Evolutionary conservation across 2,329 filamentous ascomycete genomes (phyloP).

Genomic region (Diaporthe sp.): DNA sequence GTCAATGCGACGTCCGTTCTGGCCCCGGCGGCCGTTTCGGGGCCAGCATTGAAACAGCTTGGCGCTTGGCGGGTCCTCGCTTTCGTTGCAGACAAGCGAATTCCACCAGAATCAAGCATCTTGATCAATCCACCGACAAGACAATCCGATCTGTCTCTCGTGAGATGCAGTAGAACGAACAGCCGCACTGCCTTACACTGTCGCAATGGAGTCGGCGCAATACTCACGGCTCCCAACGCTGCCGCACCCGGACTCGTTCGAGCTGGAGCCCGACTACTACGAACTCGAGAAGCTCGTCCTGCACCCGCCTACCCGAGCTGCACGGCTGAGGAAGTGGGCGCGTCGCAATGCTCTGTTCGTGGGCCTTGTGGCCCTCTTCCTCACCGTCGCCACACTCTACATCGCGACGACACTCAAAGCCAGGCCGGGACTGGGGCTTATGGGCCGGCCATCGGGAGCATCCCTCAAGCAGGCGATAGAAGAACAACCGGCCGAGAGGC

Average conservation of each 20-base stretch:
- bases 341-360: constrained; percentile 27
- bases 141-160: neutral
- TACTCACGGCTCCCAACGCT: constrained; percentile 33
- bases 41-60: constrained; percentile 32
- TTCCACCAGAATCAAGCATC: constrained; percentile 1
- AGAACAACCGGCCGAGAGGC: neutral
- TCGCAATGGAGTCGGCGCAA: constrained; percentile 36
- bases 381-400: constrained; percentile 34
- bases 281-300: constrained; percentile 32
- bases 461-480: constrained; percentile 30
- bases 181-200: neutral
- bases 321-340: constrained; percentile 25
- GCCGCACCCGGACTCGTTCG: constrained; percentile 39
- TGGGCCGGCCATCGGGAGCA: constrained; percentile 2
- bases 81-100: constrained; percentile 9
- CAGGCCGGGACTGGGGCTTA: constrained; percentile 13
- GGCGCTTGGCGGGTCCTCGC: constrained; percentile 36
- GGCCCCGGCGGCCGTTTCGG: constrained; percentile 25
- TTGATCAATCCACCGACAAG: neutral
- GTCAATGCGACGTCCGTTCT: constrained; percentile 17
- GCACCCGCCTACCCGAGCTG: neutral
- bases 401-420: neutral
- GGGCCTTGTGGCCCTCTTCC: constrained; percentile 32
- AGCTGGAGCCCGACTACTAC: constrained; percentile 31
- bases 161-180: constrained; percentile 10